Conservation (phyloP, 2,329 filamentous ascomycete species). For the Thelonectria olida region DNA sequence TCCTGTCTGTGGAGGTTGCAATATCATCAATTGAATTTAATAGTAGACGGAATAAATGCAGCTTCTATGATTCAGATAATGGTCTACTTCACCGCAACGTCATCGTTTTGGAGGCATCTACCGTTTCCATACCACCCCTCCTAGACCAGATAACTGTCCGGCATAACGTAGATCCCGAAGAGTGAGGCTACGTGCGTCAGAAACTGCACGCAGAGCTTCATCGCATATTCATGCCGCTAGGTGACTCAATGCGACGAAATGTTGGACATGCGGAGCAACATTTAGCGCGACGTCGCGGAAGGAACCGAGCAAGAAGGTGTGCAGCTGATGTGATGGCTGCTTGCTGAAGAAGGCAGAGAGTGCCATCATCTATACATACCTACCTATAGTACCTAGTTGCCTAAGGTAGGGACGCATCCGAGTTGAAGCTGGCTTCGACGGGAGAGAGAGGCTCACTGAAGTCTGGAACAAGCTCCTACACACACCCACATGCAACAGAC, state of each 20-base stretch:
- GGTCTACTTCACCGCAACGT: not conserved
- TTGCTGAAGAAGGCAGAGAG: not conserved
- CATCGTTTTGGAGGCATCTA: not conserved
- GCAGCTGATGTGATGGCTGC: not conserved
- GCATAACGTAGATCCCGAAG: not conserved
- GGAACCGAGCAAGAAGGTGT: not conserved
- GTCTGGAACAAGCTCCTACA: constrained; percentile 10
- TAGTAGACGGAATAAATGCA: no score
- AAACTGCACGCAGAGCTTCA: not conserved
- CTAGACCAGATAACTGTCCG: not conserved
- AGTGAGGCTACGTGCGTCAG: not conserved
- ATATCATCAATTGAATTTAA: no score
- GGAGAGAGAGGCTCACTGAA: not conserved
- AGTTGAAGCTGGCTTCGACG: not conserved
- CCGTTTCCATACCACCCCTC: not conserved
- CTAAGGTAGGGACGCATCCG: no score
- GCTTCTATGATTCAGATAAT: no score
- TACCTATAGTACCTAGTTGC: no score
- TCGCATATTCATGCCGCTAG: constrained; percentile 1
- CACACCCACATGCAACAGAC: no score
- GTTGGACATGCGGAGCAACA: not conserved
- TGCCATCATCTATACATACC: no score
- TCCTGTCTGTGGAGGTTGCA: no score
- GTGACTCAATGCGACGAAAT: constrained; percentile 1
- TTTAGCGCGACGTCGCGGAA: not conserved